These are phyloP conservation scores for Xylariales sp. DNA, from an alignment of 2,329 filamentous ascomycete genomes.

Conservation along the genomic window DNA sequence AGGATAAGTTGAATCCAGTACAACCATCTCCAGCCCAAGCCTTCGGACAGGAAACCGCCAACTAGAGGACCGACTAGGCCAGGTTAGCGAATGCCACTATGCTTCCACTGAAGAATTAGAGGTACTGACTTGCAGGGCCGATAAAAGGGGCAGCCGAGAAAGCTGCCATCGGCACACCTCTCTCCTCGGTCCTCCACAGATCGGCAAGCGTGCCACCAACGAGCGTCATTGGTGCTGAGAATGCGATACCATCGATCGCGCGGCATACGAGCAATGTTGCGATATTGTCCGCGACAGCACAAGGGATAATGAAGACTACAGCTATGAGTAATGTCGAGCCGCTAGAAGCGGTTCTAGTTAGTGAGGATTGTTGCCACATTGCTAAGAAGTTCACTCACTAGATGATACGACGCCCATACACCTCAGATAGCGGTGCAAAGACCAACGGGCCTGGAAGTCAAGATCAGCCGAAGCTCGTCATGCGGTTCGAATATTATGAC, in stretches of 20 bases:
- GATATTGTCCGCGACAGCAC: conserved; percentile 72
- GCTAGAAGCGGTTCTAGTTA: not conserved
- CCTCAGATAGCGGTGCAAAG: conserved; percentile 74
- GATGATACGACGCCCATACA: conserved; percentile 66
- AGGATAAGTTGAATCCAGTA: conserved; percentile 86
- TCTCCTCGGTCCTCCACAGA: conserved; percentile 78
- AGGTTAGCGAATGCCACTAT: not conserved
- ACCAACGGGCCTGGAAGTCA: conserved; percentile 58
- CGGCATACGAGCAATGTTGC: conserved; percentile 71
- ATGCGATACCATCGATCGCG: conserved; percentile 75
- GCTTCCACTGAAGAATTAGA: conserved; percentile 27
- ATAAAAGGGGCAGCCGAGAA: conserved; percentile 81
- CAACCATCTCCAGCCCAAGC: conserved; percentile 72
- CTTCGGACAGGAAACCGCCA: conserved; percentile 71
- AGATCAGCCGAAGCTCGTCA: conserved; percentile 8
- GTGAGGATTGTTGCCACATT: not conserved
- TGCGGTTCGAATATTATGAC: not conserved
- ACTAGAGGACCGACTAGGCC: conserved; percentile 58
- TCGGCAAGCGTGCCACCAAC: conserved; percentile 80
- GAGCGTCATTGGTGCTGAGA: conserved; percentile 81
- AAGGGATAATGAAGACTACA: conserved; percentile 75
- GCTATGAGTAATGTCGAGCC: conserved; percentile 62
- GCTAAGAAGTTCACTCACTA: conserved; percentile 40
- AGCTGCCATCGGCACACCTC: conserved; percentile 81
- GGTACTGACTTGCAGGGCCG: conserved; percentile 58